Base-by-base conservation (phyloP, 2,329 filamentous ascomycete genomes). In the Penicillium paneum region DNA sequence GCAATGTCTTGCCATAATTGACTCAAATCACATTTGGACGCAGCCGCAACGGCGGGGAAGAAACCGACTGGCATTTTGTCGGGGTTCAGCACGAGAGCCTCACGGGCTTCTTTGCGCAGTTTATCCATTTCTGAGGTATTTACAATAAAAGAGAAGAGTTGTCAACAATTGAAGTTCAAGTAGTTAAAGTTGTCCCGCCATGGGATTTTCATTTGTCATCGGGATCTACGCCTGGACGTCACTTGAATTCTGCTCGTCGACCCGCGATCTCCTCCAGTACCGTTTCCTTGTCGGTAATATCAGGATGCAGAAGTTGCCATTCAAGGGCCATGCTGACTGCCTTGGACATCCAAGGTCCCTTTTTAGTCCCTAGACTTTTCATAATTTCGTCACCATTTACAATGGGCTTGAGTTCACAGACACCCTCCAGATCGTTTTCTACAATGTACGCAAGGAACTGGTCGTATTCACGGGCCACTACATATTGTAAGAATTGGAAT, bases 281-380 rank as follows among this genome's bases (percentile, higher is more conserved):
- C 3, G 77, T 81, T 7, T 71, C 64, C 29, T 79, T 74, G 58
- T 92, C 87, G 54, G 77, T 49, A 17, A 29, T 78, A 4, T 79
- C 79, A 0, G 91, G 90, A 67, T 97, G 85, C 35, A 90, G 82
- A 49, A 97, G 81, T 73, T 97, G 94, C 91, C 92, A 97, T 57
- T 86, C 85, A 72, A 95, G 83, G 57, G 90, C 89, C 4, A 91
- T 78, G 31, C 95, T 88, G 43, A 96, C 76, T 3, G 91, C 91
- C 42, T 81, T 80, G 50, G 84, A 84, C 81, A 95, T 88, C 93
- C 93, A 97, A n/a, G 79, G 85, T 0, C 89, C 87, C 59, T 84
- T 85, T n/a, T 81, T 75, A 0, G 81, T 83, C 17, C 74, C 76
- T 3, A 97, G 78, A 4, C 83, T 84, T 58, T 85, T 81, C 17